Evolutionary conservation across 2,329 filamentous ascomycete genomes (phyloP).

Genomic region (Penicillium decumbens): DNA sequence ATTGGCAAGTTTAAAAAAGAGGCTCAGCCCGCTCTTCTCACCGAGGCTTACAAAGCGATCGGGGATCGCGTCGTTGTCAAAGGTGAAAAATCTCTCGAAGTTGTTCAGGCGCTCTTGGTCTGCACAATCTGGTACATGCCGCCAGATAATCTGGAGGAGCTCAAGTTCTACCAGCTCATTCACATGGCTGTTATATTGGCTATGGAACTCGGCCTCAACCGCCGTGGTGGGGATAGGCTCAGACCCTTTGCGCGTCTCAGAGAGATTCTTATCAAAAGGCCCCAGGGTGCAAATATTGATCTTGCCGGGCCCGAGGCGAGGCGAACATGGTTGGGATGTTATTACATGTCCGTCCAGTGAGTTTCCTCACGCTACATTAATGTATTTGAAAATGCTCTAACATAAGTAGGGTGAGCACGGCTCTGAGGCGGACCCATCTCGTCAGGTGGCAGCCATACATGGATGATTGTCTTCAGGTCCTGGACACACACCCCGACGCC

Average conservation of each 20-base stretch:
- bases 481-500: conserved; percentile 54
- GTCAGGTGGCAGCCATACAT: conserved; percentile 60
- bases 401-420: conserved; percentile 50
- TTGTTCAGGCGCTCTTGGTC: conserved; percentile 73
- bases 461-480: conserved; percentile 56
- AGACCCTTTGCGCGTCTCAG: conserved; percentile 34
- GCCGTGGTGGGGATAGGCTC: conserved; percentile 42
- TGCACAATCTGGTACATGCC: conserved; percentile 80
- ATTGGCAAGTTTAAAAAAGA: conserved; percentile 51
- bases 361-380: conserved; percentile 10
- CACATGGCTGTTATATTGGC: conserved; percentile 78
- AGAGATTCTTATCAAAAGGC: conserved; percentile 39
- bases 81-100: conserved; percentile 75
- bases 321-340: conserved; percentile 58
- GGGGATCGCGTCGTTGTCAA: conserved; percentile 69
- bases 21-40: conserved; percentile 58
- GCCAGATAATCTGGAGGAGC: conserved; percentile 75
- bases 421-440: conserved; percentile 55
- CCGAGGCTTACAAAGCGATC: conserved; percentile 66
- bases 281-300: conserved; percentile 31
- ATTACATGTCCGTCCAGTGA: conserved; percentile 56
- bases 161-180: conserved; percentile 84
- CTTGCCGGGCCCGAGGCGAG: conserved; percentile 55
- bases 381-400: conserved; percentile 3
- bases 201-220: conserved; percentile 74